Evolutionary conservation across 139 green algal species (phyloP), one percentile per base, ranked within the genome.

Genomic region (Chlamydomonas asymmetrica): DNA sequence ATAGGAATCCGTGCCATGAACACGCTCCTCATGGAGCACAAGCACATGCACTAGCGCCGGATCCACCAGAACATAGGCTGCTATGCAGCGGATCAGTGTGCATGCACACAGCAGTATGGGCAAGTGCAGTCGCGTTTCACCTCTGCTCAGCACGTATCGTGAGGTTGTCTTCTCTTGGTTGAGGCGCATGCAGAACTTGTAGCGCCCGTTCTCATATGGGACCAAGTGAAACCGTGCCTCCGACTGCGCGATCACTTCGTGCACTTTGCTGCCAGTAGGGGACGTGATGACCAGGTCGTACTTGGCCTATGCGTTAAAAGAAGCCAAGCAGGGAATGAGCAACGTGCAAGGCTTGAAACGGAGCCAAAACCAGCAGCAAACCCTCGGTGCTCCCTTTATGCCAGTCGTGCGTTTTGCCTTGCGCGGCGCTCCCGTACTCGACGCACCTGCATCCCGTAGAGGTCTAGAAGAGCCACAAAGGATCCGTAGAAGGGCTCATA

Each of bases 181-280:
- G 43, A 85, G 59, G 8, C 57, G 76, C 23, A 90, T 61, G 73
- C 85, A 90, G 34, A 90, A 90, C 0, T 43, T 67, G 82, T 90
- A 85, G n/a, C 70, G 32, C 18, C 85, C 85, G 2, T 76, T 67
- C 65, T 90, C 85, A 31, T 87, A 85, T 29, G 85, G 85, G 34
- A 90, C 79, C 8, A 87, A n/a, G 71, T 86, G 79, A 67, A 87
- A 89, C 70, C 70, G 67, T 52, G 65, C 40, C 63, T 89, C 84
- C 18, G 70, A 66, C 62, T 77, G 60, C 13, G 39, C 57, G 5
- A 56, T 7, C 13, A 68, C 61, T 27, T 85, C 78, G 25, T 85
- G 79, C 18, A 87, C 74, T 57, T 82, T 72, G 34, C 63, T 62
- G 29, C 74, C 57, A 32, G 63, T 63, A 4, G 80, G 80, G 13